phyloP scores from a whole-genome alignment of 2,329 filamentous ascomycete species.

The Colletotrichum kahawae region DNA sequence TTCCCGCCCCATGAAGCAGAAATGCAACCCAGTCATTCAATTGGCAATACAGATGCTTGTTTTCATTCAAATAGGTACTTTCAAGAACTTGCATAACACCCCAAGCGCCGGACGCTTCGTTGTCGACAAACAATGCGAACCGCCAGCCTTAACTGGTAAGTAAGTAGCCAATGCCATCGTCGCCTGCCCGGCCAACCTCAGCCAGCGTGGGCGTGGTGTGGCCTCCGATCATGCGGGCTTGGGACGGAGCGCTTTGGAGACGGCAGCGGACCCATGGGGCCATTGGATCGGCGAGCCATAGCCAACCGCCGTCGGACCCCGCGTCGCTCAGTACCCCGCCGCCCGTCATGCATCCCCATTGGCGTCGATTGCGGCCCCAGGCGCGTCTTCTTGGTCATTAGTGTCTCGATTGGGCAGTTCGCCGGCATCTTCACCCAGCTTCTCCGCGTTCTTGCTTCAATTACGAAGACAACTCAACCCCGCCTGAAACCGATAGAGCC shows the following conservation, averaged over 20 bases:
- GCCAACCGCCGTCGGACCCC: conserved; percentile 6
- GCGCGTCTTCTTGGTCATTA: not conserved
- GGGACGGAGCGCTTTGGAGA: not conserved
- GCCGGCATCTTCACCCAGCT: not conserved
- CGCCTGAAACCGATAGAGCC: not conserved
- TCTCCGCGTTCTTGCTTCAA: not conserved
- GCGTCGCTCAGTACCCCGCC: not conserved
- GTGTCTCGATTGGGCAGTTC: conserved; percentile 7
- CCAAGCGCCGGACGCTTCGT: conserved; percentile 1
- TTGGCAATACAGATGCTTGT: not conserved
- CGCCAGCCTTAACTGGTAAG: not conserved
- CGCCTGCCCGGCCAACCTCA: not conserved
- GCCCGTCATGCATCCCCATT: conserved; percentile 7
- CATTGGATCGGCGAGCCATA: conserved; percentile 8
- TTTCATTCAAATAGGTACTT: not conserved
- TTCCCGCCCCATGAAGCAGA: not conserved
- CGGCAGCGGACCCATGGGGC: not conserved
- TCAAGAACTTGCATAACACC: not conserved
- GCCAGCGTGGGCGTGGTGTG: not conserved
- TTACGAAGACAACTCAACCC: not conserved
- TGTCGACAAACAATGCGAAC: not conserved
- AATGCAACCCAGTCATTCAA: not conserved
- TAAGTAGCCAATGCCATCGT: not conserved
- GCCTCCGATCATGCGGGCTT: not conserved
- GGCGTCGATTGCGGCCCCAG: not conserved